A percentile compares a stretch with the other conserved stretches of the same genome.
Conservation (phyloP, 768 basidiomycete genomes). For the Atractiella rhizophila region DNA sequence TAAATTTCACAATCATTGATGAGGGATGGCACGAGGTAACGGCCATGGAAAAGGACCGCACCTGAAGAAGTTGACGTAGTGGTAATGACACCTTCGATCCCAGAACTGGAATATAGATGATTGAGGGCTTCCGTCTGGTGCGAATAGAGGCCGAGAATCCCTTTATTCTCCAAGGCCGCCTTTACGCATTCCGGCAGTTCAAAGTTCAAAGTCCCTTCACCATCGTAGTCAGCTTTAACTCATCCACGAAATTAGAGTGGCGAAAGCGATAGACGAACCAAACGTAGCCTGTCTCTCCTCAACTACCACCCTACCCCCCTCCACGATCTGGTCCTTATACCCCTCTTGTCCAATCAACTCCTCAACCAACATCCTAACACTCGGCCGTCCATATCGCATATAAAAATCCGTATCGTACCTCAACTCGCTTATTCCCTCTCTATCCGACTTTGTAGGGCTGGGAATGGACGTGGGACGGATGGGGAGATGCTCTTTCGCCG, state of each 20-base stretch:
- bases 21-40: too few species aligned
- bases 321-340: constrained; percentile 45
- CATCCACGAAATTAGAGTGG: too few species aligned
- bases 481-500: constrained; percentile 46
- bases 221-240: constrained; percentile 7
- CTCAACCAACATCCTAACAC: constrained; percentile 34
- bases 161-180: constrained; percentile 35
- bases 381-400: constrained; percentile 26
- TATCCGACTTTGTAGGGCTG: constrained; percentile 2
- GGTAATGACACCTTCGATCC: constrained; percentile 40
- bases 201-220: too few species aligned
- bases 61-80: constrained; percentile 73
- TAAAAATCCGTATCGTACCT: constrained; percentile 15
- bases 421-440: constrained; percentile 7
- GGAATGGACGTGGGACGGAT: constrained; percentile 27
- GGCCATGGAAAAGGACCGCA: too few species aligned
- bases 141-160: constrained; percentile 38
- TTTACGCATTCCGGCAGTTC: too few species aligned
- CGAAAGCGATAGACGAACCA: constrained; percentile 26
- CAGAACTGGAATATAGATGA: constrained; percentile 25
- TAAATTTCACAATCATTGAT: too few species aligned
- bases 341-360: constrained; percentile 36
- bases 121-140: constrained; percentile 51
- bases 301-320: constrained; percentile 28
- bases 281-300: constrained; percentile 30